These are phyloP conservation scores for Rhypophila decipiens DNA, from an alignment of 495 filamentous ascomycete species.

Conservation along the genomic window DNA sequence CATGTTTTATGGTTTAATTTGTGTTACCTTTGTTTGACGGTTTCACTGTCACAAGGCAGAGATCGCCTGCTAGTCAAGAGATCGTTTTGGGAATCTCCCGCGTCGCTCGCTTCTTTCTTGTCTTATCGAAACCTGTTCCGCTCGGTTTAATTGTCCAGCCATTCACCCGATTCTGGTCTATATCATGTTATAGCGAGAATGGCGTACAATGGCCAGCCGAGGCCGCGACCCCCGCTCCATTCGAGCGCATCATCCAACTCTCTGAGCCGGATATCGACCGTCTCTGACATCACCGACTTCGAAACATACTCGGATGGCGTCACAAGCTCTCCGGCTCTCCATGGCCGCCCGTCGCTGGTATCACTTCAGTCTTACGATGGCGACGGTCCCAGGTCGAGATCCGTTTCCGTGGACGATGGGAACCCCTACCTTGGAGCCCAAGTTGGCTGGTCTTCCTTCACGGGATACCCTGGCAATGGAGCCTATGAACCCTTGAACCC, in stretches of 20 bases:
- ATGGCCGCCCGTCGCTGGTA: constrained; percentile 34
- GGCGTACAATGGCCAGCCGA: constrained; percentile 13
- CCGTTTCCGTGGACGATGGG: constrained; percentile 2
- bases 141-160: too few species aligned
- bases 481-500: constrained; percentile 30
- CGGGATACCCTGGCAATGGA: constrained; percentile 12
- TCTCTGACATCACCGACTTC: constrained; percentile 33
- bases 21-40: too few species aligned
- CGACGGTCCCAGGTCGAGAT: constrained; percentile 12
- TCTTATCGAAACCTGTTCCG: too few species aligned
- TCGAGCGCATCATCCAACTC: constrained; percentile 12
- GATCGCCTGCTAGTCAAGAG: too few species aligned
- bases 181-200: constrained; percentile 18
- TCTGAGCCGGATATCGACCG: constrained; percentile 37
- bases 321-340: constrained; percentile 12
- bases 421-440: constrained; percentile 8
- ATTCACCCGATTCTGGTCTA: too few species aligned
- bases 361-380: constrained; percentile 35
- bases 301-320: constrained; percentile 18
- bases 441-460: constrained; percentile 11
- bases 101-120: too few species aligned
- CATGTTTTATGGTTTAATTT: too few species aligned
- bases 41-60: too few species aligned
- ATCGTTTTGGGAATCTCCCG: too few species aligned
- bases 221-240: constrained; percentile 18